A percentile compares a stretch with the other conserved stretches of the same genome.
Conservation (phyloP, 169 alveolate species). For the Perkinsus marinus region DNA sequence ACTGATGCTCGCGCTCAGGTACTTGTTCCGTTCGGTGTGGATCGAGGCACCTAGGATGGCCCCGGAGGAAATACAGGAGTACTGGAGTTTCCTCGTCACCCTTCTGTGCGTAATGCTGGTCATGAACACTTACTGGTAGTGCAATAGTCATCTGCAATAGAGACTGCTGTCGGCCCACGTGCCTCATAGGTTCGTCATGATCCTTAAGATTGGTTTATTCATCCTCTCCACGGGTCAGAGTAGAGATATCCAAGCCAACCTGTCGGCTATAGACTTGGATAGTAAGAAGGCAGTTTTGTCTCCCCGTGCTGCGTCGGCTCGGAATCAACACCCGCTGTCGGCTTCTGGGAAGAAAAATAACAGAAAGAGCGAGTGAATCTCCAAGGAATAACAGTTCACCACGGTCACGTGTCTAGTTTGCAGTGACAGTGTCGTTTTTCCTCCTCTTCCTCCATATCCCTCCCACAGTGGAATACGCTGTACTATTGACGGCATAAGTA, state of each 20-base stretch:
- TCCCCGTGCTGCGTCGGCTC: not conserved
- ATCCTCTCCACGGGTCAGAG: not conserved
- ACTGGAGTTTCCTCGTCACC: not conserved
- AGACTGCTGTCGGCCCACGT: not conserved
- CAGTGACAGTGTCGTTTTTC: not conserved
- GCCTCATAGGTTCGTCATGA: not conserved
- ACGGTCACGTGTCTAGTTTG: not conserved
- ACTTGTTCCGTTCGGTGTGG: not conserved
- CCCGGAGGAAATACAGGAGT: not conserved
- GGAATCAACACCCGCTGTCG: not conserved
- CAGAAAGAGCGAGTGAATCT: not conserved
- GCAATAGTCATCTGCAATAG: not conserved
- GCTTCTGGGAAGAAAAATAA: not conserved
- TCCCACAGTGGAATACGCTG: not conserved
- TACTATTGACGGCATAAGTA: not conserved
- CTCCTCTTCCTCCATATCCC: not conserved
- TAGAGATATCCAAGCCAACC: not conserved
- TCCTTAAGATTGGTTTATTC: not conserved
- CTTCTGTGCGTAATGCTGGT: not conserved
- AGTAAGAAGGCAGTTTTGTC: not conserved
- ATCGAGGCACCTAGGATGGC: not conserved
- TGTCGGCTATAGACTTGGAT: not conserved
- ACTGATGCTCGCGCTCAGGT: not conserved
- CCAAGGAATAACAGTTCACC: too few relatives aligned
- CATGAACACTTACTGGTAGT: not conserved